Evolutionary conservation across 345 rosid species (phyloP).

Genomic region (Conringia planisiliqua): DNA sequence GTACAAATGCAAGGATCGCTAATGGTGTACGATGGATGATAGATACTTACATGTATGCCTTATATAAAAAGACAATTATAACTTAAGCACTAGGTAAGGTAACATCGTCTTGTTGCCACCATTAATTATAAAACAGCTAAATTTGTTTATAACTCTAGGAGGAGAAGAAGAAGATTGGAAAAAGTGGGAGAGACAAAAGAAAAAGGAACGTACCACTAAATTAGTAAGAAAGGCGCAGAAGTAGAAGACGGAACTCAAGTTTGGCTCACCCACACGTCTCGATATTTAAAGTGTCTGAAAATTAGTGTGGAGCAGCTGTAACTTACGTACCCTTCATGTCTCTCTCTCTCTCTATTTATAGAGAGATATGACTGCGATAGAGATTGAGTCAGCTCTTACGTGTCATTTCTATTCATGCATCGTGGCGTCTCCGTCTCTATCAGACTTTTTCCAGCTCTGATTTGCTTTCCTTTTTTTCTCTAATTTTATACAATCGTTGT

Average conservation of each 20-base stretch:
- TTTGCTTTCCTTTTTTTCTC: background rate
- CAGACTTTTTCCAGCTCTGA: background rate
- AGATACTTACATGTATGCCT: background rate
- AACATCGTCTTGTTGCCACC: background rate
- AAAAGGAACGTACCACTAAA: slow-evolving; percentile 12
- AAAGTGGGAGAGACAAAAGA: background rate
- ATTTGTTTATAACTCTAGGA: background rate
- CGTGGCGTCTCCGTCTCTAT: slow-evolving; percentile 15
- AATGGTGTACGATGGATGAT: background rate
- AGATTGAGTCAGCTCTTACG: slow-evolving; percentile 21
- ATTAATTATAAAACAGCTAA: background rate
- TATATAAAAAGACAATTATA: background rate
- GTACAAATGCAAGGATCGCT: background rate
- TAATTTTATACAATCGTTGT: background rate
- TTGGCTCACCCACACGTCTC: background rate
- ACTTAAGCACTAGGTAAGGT: background rate
- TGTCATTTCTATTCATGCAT: slow-evolving; percentile 15
- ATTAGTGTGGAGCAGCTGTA: background rate
- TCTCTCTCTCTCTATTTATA: background rate
- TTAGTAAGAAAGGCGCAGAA: background rate
- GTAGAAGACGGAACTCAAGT: slow-evolving; percentile 14
- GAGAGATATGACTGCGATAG: background rate
- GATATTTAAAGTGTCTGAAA: background rate
- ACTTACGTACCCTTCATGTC: background rate
- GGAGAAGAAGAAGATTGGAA: background rate